Percentiles rank a stretch among this genome's conserved stretches.
Conservation (phyloP, 768 basidiomycete genomes). For the Daedalea quercina region DNA sequence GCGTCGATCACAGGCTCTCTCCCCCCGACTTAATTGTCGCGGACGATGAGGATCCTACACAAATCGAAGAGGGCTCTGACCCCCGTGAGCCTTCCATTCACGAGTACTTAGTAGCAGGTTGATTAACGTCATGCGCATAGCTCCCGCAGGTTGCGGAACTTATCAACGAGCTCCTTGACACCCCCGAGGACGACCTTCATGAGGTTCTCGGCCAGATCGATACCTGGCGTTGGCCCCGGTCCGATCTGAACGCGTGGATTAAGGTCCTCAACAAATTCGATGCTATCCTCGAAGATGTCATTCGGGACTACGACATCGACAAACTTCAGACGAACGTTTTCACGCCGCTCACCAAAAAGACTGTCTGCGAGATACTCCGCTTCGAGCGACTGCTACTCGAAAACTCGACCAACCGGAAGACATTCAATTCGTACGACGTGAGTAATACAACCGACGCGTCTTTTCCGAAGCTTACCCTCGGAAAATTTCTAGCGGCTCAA, state of each 20-base stretch:
- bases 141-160: slow-evolving; percentile 77
- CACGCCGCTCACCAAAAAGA: slow-evolving; percentile 63
- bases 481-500: slow-evolving; percentile 67
- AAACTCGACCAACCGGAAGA: slow-evolving; percentile 96
- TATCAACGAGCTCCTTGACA: slow-evolving; percentile 60
- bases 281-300: slow-evolving; percentile 73
- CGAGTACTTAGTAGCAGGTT: slow-evolving; percentile 9
- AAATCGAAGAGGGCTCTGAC: slow-evolving; percentile 77
- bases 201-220: slow-evolving; percentile 62
- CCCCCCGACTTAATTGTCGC: slow-evolving; percentile 11
- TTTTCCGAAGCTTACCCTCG: not conserved
- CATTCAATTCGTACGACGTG: slow-evolving; percentile 95
- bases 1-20: not conserved
- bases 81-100: slow-evolving; percentile 47
- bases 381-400: slow-evolving; percentile 90
- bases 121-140: slow-evolving; percentile 31
- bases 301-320: slow-evolving; percentile 81
- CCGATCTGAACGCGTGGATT: slow-evolving; percentile 96
- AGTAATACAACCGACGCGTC: slow-evolving; percentile 26
- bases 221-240: slow-evolving; percentile 90
- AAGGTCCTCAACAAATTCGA: slow-evolving; percentile 96
- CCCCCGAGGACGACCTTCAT: slow-evolving; percentile 66
- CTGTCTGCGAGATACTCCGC: slow-evolving; percentile 74
- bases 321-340: slow-evolving; percentile 79
- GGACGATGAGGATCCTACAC: slow-evolving; percentile 77